Evolutionary conservation across 371 early-diverging fungal genomes (phyloP).

Genomic region (Mucor piriformis): DNA sequence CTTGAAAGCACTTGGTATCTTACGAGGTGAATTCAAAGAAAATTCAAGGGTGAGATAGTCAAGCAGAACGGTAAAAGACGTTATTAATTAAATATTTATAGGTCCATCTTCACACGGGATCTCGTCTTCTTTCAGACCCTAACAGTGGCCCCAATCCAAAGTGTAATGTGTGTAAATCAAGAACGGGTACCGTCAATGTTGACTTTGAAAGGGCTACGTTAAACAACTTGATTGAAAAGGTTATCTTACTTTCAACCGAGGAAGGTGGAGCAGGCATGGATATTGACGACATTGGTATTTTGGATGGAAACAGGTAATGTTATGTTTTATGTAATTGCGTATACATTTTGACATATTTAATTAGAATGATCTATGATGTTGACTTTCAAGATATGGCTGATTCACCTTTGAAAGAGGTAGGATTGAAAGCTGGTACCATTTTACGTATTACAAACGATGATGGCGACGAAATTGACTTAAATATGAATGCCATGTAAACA

Average conservation of each 20-base stretch:
- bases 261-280: constrained; percentile 57
- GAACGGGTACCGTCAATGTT: constrained; percentile 46
- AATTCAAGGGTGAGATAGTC: constrained; percentile 12
- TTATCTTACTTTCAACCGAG: constrained; percentile 36
- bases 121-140: constrained; percentile 55
- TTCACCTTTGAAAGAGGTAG: constrained; percentile 59
- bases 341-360: background rate
- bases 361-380: constrained; percentile 83
- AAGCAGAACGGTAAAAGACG: background rate
- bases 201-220: constrained; percentile 52
- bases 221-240: constrained; percentile 51
- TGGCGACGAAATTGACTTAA: constrained; percentile 45
- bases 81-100: constrained; percentile 19
- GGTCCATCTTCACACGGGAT: constrained; percentile 59
- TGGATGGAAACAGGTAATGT: constrained; percentile 47
- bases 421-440: constrained; percentile 60
- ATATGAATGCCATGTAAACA: constrained; percentile 37
- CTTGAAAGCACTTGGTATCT: constrained; percentile 76
- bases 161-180: constrained; percentile 63
- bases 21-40: constrained; percentile 16
- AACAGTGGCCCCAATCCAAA: constrained; percentile 59
- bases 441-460: constrained; percentile 58
- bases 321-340: background rate
- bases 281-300: constrained; percentile 44
- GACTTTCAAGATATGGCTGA: constrained; percentile 87